Evolutionary conservation across 2,329 filamentous ascomycete genomes (phyloP).

Genomic region (Daldinia eschscholtzii): DNA sequence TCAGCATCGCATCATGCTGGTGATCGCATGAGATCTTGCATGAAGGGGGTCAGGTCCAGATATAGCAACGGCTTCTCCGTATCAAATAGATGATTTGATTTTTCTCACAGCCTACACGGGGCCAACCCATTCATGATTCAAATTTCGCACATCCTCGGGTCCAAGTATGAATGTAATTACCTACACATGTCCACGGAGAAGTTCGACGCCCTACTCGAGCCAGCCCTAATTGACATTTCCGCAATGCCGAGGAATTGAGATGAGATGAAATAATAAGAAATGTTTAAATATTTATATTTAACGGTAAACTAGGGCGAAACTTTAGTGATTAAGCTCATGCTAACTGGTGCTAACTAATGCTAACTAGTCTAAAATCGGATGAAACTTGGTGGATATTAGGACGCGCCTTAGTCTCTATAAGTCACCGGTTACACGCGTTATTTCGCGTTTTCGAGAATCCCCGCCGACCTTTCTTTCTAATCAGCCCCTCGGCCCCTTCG

Average conservation of each 20-base stretch:
- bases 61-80: constrained; percentile 8
- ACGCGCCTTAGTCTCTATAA: constrained; percentile 26
- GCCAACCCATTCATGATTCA: neutral
- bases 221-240: neutral
- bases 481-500: constrained; percentile 36
- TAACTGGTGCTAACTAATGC: constrained; percentile 25
- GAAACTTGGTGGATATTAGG: constrained; percentile 21
- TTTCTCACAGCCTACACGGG: neutral
- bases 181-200: neutral
- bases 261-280: neutral
- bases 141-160: too few species aligned
- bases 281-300: constrained; percentile 10
- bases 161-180: neutral
- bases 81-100: neutral
- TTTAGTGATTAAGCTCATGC: constrained; percentile 23
- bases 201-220: neutral
- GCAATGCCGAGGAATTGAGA: neutral
- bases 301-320: neutral
- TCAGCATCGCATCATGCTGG: neutral
- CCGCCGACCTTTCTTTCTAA: constrained; percentile 12
- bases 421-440: constrained; percentile 20
- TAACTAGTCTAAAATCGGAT: constrained; percentile 24
- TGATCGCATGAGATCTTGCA: constrained; percentile 7
- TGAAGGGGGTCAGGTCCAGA: neutral
- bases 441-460: constrained; percentile 31